phyloP scores from a whole-genome alignment of 352 stramenopile species.

The Pythium volutum region DNA sequence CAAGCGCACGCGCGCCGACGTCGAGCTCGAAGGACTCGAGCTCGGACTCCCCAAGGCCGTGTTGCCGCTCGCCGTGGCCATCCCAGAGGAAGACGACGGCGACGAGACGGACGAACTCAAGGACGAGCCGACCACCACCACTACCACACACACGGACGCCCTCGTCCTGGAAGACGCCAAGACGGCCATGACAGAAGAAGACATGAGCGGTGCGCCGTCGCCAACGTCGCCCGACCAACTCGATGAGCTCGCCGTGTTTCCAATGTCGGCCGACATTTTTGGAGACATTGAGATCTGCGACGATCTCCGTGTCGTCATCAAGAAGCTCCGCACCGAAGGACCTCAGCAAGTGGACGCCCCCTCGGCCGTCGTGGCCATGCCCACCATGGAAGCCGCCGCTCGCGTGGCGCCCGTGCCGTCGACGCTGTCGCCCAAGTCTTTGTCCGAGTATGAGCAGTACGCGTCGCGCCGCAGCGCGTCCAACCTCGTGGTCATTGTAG shows the following conservation, averaged over 20 bases:
- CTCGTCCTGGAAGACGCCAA: too few species aligned
- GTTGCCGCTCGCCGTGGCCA: not conserved
- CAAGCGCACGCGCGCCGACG: slow-evolving; percentile 31
- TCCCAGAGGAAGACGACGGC: not conserved
- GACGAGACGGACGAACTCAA: not conserved
- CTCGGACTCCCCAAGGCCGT: not conserved
- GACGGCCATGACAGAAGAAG: not conserved
- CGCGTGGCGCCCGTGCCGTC: not conserved
- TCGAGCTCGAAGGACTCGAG: not conserved
- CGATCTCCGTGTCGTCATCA: slow-evolving; percentile 21
- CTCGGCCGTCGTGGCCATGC: not conserved
- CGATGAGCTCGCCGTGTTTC: too few species aligned
- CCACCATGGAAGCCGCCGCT: not conserved
- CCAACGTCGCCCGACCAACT: slow-evolving; percentile 21
- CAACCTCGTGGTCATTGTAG: slow-evolving; percentile 65
- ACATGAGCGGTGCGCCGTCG: slow-evolving; percentile 13
- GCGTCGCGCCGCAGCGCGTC: slow-evolving; percentile 31
- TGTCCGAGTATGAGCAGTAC: slow-evolving; percentile 61
- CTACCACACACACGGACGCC: too few species aligned
- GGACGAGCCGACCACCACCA: too few species aligned
- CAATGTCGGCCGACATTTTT: slow-evolving; percentile 18
- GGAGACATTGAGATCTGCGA: slow-evolving; percentile 21
- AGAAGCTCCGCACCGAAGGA: slow-evolving; percentile 10
- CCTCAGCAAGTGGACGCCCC: too few species aligned
- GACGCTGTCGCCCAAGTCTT: slow-evolving; percentile 26